phyloP scores from a whole-genome alignment of 2,329 filamentous ascomycete genomes.

The Aspergillus terreus region DNA sequence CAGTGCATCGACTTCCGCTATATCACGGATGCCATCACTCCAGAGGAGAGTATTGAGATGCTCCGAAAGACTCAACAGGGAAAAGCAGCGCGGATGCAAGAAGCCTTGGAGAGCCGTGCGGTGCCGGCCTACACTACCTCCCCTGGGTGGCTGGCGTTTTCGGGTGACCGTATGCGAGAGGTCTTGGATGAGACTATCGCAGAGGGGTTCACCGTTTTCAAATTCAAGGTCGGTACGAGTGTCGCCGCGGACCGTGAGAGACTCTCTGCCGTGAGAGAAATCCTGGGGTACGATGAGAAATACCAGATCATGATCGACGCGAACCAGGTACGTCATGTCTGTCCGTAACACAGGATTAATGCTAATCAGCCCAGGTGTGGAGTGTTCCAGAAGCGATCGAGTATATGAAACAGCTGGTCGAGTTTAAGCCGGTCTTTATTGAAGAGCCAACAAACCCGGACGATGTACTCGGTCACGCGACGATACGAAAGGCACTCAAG shows the following conservation, averaged over 20 bases:
- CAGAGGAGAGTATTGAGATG: conserved; percentile 72
- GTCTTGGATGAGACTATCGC: conserved; percentile 70
- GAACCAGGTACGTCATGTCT: conserved; percentile 56
- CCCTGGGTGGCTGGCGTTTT: conserved; percentile 89
- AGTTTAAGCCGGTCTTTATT: conserved; percentile 85
- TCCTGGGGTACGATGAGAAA: conserved; percentile 77
- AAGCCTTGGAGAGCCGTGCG: conserved; percentile 69
- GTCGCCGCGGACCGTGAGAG: conserved; percentile 69
- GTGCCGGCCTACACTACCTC: conserved; percentile 89
- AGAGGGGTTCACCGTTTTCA: conserved; percentile 81
- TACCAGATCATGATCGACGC: conserved; percentile 91
- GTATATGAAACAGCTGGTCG: conserved; percentile 76
- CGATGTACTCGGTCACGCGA: conserved; percentile 83
- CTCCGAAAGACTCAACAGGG: conserved; percentile 62
- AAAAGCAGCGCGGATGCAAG: conserved; percentile 67
- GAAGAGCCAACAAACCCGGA: conserved; percentile 91
- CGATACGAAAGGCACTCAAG: conserved; percentile 73
- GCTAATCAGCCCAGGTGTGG: conserved; percentile 54
- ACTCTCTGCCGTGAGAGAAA: conserved; percentile 68
- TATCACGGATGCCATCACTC: conserved; percentile 88
- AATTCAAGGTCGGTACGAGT: conserved; percentile 79
- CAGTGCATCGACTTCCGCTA: conserved; percentile 90
- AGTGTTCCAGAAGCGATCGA: conserved; percentile 82
- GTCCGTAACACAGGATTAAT: too few relatives aligned
- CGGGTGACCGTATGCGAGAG: conserved; percentile 77